Evolutionary conservation across 2,329 filamentous ascomycete genomes (phyloP).

Genomic region (Venturia pyrina): DNA sequence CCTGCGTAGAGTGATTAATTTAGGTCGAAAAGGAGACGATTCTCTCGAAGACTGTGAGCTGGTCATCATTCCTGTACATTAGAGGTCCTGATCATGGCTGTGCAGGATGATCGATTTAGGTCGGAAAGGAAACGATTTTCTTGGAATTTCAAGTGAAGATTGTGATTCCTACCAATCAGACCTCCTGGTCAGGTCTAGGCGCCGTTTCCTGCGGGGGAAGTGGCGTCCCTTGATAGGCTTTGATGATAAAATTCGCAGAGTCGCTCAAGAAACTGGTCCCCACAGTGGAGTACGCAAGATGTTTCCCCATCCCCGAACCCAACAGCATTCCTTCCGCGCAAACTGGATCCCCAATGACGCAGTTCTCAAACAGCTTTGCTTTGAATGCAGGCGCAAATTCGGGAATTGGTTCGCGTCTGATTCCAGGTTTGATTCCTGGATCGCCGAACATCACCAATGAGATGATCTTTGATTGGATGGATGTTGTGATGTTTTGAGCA

Average conservation of each 20-base stretch:
- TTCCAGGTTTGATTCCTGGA: too few species aligned
- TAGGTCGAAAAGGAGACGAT: too few species aligned
- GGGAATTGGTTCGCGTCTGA: too few species aligned
- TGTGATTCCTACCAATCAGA: neutral
- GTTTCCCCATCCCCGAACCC: neutral
- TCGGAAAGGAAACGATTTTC: neutral
- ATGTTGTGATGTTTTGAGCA: too few species aligned
- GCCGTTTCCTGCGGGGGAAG: neutral
- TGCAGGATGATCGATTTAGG: neutral
- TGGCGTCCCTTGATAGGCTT: neutral
- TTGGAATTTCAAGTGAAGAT: neutral
- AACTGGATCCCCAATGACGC: conserved; percentile 6
- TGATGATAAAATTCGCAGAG: neutral
- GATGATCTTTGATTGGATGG: too few species aligned
- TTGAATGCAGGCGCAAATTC: neutral
- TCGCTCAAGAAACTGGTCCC: neutral
- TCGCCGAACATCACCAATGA: too few species aligned
- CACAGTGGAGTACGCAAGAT: neutral
- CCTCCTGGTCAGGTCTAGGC: neutral
- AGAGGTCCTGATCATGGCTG: too few species aligned
- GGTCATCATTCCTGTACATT: too few species aligned
- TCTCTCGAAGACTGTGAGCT: neutral
- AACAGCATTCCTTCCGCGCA: neutral
- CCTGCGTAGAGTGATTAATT: too few species aligned
- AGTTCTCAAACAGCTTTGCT: conserved; percentile 8